These are phyloP conservation scores for Pestalotiopsis sp. DNA, from an alignment of 2,329 filamentous ascomycete genomes.

Conservation along the genomic window DNA sequence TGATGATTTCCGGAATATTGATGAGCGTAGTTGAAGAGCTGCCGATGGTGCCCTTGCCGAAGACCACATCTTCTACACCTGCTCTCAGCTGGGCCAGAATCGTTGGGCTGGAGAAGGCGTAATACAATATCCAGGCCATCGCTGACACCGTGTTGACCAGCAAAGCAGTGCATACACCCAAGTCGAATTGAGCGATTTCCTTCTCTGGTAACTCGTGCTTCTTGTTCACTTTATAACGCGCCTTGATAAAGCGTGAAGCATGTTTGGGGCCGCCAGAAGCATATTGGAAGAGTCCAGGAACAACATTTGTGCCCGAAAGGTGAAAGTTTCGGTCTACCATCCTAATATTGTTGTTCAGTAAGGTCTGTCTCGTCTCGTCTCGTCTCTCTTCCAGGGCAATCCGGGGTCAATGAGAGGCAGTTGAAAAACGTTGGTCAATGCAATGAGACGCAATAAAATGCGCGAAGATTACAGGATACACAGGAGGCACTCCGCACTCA, in stretches of 20 bases:
- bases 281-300: not conserved
- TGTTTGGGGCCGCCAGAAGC: not conserved
- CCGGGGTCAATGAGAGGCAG: no score
- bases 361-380: no score
- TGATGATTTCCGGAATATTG: not conserved
- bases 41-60: not conserved
- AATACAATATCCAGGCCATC: conserved; percentile 2
- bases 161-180: conserved; percentile 6
- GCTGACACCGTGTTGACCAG: conserved; percentile 8
- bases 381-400: no score
- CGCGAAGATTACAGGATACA: no score
- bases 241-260: not conserved
- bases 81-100: not conserved
- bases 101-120: not conserved
- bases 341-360: no score
- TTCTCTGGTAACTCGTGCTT: not conserved
- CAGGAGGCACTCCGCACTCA: conserved; percentile 15
- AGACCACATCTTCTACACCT: not conserved
- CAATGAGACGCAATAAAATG: no score
- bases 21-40: not conserved
- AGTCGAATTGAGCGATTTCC: conserved; percentile 8
- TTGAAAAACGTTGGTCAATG: no score
- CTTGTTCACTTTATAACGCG: not conserved
- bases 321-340: no score
- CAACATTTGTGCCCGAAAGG: no score